phyloP scores from a whole-genome alignment of 306 rosid species.

The Casuarina cunninghamiana region DNA sequence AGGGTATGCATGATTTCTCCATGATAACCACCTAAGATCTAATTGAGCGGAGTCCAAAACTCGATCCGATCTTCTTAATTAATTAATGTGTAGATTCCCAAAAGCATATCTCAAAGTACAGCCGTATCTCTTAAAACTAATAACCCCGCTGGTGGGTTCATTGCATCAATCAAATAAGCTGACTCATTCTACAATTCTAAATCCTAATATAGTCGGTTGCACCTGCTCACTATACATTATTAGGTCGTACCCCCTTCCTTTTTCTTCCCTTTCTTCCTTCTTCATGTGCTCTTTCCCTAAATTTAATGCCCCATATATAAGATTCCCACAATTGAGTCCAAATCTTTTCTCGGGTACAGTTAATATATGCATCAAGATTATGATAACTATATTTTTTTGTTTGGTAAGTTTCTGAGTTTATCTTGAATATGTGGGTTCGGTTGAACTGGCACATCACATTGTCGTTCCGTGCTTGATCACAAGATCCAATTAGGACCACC shows the following conservation, averaged over 20 bases:
- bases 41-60: conserved; percentile 25
- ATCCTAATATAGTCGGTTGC: conserved; percentile 35
- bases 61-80: conserved; percentile 26
- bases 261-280: neutral
- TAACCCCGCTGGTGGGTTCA: conserved; percentile 37
- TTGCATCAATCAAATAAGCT: conserved; percentile 31
- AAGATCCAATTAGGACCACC: conserved; percentile 23
- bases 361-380: conserved; percentile 18
- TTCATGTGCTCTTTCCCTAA: neutral
- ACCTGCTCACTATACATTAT: conserved; percentile 40
- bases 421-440: conserved; percentile 3
- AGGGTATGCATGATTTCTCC: conserved; percentile 34
- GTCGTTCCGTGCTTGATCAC: conserved; percentile 9
- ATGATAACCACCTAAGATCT: conserved; percentile 31
- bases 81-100: conserved; percentile 7
- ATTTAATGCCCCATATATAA: neutral
- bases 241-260: no score
- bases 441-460: conserved; percentile 17
- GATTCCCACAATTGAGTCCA: conserved; percentile 6
- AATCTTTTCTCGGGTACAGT: neutral
- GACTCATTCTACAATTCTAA: conserved; percentile 27
- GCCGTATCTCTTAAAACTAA: conserved; percentile 44
- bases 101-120: conserved; percentile 54
- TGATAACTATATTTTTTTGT: conserved; percentile 17
- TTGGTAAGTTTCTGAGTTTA: conserved; percentile 18